Evolutionary conservation across 2,329 filamentous ascomycete genomes (phyloP), one percentile per base, ranked within the genome.

Genomic region (Epichloe sibirici): DNA sequence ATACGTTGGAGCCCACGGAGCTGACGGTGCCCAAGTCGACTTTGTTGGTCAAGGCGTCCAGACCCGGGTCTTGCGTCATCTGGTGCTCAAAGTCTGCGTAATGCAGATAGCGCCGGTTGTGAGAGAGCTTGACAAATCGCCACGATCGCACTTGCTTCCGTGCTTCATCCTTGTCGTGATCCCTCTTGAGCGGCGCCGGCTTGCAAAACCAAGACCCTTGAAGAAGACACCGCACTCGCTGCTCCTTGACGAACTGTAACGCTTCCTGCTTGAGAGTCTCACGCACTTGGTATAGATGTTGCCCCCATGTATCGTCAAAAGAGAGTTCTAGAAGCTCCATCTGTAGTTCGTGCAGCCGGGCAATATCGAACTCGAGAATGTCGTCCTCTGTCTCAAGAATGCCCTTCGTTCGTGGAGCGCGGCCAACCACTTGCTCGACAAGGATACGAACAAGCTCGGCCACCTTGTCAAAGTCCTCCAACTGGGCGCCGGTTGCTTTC

Each of bases 181-280:
- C 48, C 69, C 66, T 48, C 69, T 65, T 42, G 56, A 62, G 68
- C 49, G 71, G 66, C 11, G 69, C 62, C 5, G 77, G 67, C 67
- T 76, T 69, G 65, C 72, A 66, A 71, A 97, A 98, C 93, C 93
- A 98, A 9, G 86, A 83, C 6, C 93, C 93, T 59, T 88, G 79
- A 4, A 97, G 77, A 40, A 98, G 74, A 64, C 90, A 96, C 51
- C 93, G 80, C 56, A 97, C 87, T 39, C 93, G 83, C 68, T 98
- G 93, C 70, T 98, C 93, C 69, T 95, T 96, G 69, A 97, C 88
- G 63, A 98, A 98, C 62, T 95, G 88, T 51, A 96, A 72, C 11
- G 91, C 90, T 68, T 98, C 93, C 61, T 91, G 83, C 59, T 88
- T 86, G 45, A 97, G 76, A 66, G 95, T 89, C 51, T 96, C 89